Conservation (phyloP, 352 stramenopile species). For the Pythium utonaiense region DNA sequence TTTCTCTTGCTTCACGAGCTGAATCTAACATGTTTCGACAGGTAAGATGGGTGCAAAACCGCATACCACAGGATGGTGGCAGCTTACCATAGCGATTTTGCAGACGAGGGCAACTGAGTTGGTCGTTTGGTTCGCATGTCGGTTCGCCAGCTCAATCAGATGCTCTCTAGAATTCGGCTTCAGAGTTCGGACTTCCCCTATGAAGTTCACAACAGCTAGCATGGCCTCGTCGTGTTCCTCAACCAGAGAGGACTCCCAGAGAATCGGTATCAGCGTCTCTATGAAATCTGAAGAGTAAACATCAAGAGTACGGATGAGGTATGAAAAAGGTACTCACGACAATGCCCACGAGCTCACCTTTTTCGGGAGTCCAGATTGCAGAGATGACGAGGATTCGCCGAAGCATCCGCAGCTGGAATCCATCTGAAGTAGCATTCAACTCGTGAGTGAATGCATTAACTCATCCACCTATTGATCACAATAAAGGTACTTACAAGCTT, state of each 20-base stretch:
- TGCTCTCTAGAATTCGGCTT: background rate
- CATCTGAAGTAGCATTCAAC: constrained; percentile 4
- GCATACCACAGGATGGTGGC: background rate
- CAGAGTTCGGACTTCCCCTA: constrained; percentile 12
- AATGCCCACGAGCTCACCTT: constrained; percentile 1
- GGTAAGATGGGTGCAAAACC: background rate
- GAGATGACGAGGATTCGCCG: constrained; percentile 14
- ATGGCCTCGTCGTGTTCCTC: constrained; percentile 10
- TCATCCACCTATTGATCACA: background rate
- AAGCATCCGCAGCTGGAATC: constrained; percentile 20
- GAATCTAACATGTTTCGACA: constrained; percentile 14
- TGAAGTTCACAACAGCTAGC: constrained; percentile 12
- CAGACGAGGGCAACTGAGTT: constrained; percentile 18
- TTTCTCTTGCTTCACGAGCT: constrained; percentile 58
- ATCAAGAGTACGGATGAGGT: too few relatives aligned
- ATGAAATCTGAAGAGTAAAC: constrained; percentile 8
- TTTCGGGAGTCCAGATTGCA: constrained; percentile 13
- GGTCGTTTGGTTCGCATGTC: constrained; percentile 18
- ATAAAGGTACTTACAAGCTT: constrained; percentile 10
- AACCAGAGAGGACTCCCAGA: constrained; percentile 12
- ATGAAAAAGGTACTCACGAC: too few relatives aligned
- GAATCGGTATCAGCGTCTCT: constrained; percentile 9
- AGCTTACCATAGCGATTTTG: constrained; percentile 18
- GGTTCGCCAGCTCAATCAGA: background rate
- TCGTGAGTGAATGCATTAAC: background rate